Percentiles rank a stretch among this genome's conserved stretches.
Conservation (phyloP, 768 basidiomycete genomes). For the Kwoniella europaea region DNA sequence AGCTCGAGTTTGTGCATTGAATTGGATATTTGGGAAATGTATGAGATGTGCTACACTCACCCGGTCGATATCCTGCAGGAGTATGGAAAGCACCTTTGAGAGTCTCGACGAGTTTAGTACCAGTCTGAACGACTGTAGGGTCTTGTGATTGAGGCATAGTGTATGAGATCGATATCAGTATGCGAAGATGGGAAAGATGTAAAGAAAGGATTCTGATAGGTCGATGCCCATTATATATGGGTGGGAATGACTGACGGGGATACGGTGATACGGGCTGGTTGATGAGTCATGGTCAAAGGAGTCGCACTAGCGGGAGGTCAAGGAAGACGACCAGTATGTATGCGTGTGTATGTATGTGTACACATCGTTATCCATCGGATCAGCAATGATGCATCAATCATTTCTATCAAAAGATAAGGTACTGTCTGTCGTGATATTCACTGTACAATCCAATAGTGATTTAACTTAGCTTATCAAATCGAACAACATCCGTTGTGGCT, state of each 20-base stretch:
- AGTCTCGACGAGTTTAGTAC: not conserved
- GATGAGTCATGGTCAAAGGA: no score
- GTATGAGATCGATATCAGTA: not conserved
- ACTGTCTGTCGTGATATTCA: no score
- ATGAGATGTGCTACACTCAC: constrained; percentile 1
- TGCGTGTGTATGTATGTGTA: no score
- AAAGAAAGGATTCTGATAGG: not conserved
- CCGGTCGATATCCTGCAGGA: constrained; percentile 26
- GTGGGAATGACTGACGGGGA: not conserved
- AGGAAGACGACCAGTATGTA: not conserved
- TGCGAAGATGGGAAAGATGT: not conserved
- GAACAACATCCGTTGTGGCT: no score
- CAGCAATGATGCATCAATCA: no score
- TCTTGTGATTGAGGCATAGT: constrained; percentile 23
- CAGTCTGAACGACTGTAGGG: not conserved
- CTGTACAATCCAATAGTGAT: no score
- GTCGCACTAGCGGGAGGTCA: no score
- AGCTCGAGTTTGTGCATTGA: no score
- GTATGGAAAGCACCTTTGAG: constrained; percentile 17
- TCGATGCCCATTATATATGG: not conserved
- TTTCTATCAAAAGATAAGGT: no score
- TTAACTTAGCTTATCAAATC: no score
- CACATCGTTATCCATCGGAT: no score
- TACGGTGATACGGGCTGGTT: not conserved
- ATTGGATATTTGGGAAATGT: no score